A percentile compares a stretch with the other conserved stretches of the same genome.
phyloP scores from a whole-genome alignment of 2,329 filamentous ascomycete genomes.

The Ambrosiella beaveri region DNA sequence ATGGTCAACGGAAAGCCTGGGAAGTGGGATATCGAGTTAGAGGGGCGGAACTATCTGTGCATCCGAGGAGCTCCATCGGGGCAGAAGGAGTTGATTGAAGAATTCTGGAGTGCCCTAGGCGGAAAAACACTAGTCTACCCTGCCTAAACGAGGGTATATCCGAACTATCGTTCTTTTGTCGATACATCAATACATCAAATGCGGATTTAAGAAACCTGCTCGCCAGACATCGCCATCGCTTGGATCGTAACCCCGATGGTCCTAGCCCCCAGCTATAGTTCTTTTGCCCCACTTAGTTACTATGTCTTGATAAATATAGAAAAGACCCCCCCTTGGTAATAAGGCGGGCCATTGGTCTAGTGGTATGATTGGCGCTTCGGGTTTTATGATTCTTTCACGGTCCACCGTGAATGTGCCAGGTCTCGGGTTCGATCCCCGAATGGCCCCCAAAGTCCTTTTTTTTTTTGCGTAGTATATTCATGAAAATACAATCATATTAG shows the following conservation, averaged over 20 bases:
- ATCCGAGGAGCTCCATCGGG: constrained; percentile 41
- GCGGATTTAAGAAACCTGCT: too few species aligned
- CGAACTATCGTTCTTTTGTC: neutral
- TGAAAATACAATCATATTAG: neutral
- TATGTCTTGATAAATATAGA: neutral
- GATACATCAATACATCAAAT: neutral
- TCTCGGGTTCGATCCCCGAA: constrained; percentile 13
- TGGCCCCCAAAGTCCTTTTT: constrained; percentile 2
- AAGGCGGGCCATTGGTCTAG: constrained; percentile 15
- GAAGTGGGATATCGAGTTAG: constrained; percentile 45
- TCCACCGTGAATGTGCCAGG: constrained; percentile 12
- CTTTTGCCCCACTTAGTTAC: neutral
- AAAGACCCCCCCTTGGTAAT: neutral
- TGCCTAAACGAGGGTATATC: neutral
- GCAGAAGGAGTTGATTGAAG: constrained; percentile 31
- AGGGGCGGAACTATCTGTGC: constrained; percentile 44
- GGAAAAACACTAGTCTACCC: constrained; percentile 33
- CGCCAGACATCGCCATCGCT: too few species aligned
- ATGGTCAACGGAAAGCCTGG: constrained; percentile 60
- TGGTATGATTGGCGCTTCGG: constrained; percentile 13
- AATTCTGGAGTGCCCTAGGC: constrained; percentile 46
- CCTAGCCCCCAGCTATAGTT: too few species aligned
- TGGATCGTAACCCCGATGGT: too few species aligned
- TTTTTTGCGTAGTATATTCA: neutral
- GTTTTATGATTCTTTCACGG: constrained; percentile 9